phyloP scores from a whole-genome alignment of 2,329 filamentous ascomycete species.

The Allantophomopsis cytisporea region DNA sequence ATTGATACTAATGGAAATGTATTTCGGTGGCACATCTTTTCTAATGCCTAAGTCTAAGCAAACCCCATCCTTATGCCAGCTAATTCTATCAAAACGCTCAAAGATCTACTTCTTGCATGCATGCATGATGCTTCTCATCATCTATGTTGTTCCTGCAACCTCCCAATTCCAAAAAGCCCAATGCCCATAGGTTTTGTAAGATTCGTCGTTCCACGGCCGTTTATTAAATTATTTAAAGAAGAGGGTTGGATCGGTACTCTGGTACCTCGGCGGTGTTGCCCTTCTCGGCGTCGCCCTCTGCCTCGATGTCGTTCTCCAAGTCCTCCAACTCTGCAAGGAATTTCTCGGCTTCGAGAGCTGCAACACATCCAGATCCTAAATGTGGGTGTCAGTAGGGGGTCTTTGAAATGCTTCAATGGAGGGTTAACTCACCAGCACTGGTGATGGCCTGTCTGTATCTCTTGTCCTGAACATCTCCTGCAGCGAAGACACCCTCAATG shows the following conservation, averaged over 20 bases:
- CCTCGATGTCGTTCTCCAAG: constrained; percentile 16
- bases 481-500: constrained; percentile 85
- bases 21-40: too few relatives aligned
- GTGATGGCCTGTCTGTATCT: constrained; percentile 95
- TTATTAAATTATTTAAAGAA: constrained; percentile 30
- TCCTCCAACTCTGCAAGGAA: constrained; percentile 56
- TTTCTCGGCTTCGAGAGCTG: constrained; percentile 91
- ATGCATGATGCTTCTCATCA: too few relatives aligned
- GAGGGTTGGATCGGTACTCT: constrained; percentile 50
- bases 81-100: too few relatives aligned
- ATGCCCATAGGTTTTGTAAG: too few relatives aligned
- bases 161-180: too few relatives aligned
- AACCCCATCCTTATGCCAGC: too few relatives aligned
- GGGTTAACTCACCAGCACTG: constrained; percentile 62
- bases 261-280: constrained; percentile 38
- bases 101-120: too few relatives aligned
- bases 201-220: too few relatives aligned
- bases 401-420: background rate
- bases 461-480: constrained; percentile 98
- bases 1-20: too few relatives aligned
- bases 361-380: constrained; percentile 82
- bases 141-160: too few relatives aligned
- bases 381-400: constrained; percentile 5
- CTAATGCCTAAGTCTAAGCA: too few relatives aligned
- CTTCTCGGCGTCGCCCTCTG: constrained; percentile 24